Conservation (phyloP, 2,329 filamentous ascomycete species). For the Alternaria novae-zelandiae region DNA sequence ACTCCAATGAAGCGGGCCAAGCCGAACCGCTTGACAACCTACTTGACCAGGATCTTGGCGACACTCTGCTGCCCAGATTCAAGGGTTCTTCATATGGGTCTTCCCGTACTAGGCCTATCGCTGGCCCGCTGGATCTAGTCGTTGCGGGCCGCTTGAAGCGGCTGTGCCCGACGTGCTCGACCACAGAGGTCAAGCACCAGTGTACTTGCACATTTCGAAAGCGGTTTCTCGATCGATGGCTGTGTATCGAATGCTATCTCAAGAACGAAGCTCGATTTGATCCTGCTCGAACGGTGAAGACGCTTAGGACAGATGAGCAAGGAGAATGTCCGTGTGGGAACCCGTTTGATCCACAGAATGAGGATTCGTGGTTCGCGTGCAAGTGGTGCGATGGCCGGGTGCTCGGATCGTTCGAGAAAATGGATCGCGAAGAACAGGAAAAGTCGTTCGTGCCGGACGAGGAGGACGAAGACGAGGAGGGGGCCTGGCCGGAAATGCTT, state of each 20-base stretch:
- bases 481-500: background rate
- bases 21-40: background rate
- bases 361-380: background rate
- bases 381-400: slow-evolving; percentile 15
- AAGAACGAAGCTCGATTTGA: background rate
- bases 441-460: background rate
- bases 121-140: background rate
- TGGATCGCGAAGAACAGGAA: background rate
- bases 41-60: background rate
- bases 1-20: background rate
- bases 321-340: background rate
- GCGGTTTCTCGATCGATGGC: slow-evolving; percentile 28
- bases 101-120: background rate
- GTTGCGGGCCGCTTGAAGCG: background rate
- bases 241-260: slow-evolving; percentile 21
- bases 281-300: background rate
- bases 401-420: too few relatives aligned
- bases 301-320: background rate
- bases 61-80: background rate
- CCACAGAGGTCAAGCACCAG: slow-evolving; percentile 11
- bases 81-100: background rate
- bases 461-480: background rate
- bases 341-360: background rate
- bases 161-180: slow-evolving; percentile 12
- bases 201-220: slow-evolving; percentile 25